Conservation (phyloP, 2,329 filamentous ascomycete genomes). For the Claviceps spartinae region DNA sequence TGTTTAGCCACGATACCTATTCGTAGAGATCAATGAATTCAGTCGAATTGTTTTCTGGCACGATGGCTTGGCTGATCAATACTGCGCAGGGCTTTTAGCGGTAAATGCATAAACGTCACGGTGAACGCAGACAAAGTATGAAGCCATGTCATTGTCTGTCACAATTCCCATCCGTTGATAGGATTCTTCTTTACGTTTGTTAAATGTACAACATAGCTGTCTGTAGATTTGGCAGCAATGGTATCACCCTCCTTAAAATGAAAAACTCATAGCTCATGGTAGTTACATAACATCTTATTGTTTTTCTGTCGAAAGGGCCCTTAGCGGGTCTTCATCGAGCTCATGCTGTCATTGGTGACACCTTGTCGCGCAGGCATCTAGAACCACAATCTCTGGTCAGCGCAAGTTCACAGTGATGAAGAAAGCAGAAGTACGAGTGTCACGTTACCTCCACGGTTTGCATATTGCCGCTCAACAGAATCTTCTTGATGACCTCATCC, state of each 20-base stretch:
- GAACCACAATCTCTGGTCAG: not conserved
- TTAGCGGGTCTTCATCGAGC: conserved; percentile 28
- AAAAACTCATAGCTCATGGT: not conserved
- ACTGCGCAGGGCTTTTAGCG: too few relatives aligned
- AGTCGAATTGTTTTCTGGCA: too few relatives aligned
- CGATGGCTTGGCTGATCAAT: too few relatives aligned
- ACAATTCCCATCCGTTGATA: not conserved
- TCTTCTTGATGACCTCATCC: conserved; percentile 69
- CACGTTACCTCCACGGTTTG: conserved; percentile 43
- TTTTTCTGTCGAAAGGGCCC: not conserved
- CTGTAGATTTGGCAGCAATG: not conserved
- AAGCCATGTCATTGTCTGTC: not conserved
- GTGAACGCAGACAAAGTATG: not conserved
- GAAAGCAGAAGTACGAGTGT: conserved; percentile 3
- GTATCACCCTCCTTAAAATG: not conserved
- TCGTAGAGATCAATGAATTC: too few relatives aligned
- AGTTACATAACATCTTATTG: not conserved
- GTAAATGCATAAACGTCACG: too few relatives aligned
- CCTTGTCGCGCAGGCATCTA: conserved; percentile 41
- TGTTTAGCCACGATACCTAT: too few relatives aligned
- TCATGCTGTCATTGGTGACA: conserved; percentile 38
- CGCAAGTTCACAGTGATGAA: not conserved
- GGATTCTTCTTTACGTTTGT: not conserved
- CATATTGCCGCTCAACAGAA: conserved; percentile 61
- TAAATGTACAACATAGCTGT: not conserved